These are phyloP conservation scores for Trametes gibbosa DNA, from an alignment of 768 basidiomycete species.

Conservation along the genomic window DNA sequence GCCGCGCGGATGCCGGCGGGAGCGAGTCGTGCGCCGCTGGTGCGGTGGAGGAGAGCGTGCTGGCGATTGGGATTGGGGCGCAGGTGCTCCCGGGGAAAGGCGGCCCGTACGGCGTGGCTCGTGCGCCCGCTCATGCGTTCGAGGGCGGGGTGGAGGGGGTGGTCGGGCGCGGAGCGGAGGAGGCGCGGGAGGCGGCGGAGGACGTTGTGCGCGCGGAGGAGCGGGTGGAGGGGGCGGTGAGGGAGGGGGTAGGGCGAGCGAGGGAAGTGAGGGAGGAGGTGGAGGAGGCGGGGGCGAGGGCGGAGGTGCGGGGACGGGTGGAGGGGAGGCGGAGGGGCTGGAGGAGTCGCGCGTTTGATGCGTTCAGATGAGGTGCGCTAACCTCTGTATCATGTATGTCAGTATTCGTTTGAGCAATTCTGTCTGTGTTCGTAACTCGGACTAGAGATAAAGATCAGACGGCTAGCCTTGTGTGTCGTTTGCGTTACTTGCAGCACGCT, in stretches of 20 bases:
- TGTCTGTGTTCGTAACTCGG: too few species aligned
- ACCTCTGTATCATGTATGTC: too few species aligned
- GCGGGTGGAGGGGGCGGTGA: background rate
- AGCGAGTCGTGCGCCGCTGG: background rate
- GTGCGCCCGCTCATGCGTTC: background rate
- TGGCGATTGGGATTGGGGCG: conserved; percentile 28
- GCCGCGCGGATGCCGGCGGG: background rate
- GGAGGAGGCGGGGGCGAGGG: background rate
- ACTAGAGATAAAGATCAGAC: too few species aligned
- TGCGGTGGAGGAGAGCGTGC: conserved; percentile 17
- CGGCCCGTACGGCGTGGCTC: conserved; percentile 16
- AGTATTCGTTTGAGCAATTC: too few species aligned
- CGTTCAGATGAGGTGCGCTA: background rate
- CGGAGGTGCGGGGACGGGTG: background rate
- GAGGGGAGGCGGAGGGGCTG: conserved; percentile 1
- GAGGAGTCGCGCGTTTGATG: background rate
- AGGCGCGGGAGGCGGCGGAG: conserved; percentile 9
- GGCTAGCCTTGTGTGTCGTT: too few species aligned
- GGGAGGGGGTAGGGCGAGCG: conserved; percentile 4
- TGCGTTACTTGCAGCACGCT: too few species aligned
- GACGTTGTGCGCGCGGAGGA: conserved; percentile 10
- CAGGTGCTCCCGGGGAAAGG: conserved; percentile 30
- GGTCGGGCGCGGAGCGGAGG: conserved; percentile 14
- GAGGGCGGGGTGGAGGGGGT: conserved; percentile 10
- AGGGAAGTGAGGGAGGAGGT: conserved; percentile 1